These are phyloP conservation scores for Marasmius fiardii DNA, from an alignment of 1,284 basidiomycete species.

Conservation along the genomic window DNA sequence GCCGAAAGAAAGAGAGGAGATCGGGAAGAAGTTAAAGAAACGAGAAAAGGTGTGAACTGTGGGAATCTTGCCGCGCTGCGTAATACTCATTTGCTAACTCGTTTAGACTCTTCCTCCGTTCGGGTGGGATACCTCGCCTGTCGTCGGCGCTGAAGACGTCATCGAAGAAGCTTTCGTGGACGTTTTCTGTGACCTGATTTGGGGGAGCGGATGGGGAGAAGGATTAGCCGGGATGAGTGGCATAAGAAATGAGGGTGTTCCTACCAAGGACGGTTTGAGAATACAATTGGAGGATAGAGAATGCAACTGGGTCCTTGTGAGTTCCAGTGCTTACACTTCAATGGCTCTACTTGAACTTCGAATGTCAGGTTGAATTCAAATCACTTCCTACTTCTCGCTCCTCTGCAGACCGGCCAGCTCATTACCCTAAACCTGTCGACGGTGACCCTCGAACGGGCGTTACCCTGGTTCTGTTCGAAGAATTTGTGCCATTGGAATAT, in stretches of 20 bases:
- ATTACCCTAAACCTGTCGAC: not conserved
- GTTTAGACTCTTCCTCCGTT: constrained; percentile 62
- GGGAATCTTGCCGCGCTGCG: not conserved
- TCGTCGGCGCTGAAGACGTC: constrained; percentile 67
- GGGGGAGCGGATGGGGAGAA: constrained; percentile 80
- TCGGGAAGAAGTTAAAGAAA: constrained; percentile 78
- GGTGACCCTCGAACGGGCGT: constrained; percentile 40
- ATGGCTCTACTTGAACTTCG: not conserved
- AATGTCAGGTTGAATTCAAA: constrained; percentile 76
- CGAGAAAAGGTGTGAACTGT: constrained; percentile 52
- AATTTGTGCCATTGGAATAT: constrained; percentile 85
- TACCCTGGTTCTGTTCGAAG: constrained; percentile 79
- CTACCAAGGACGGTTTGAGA: constrained; percentile 45
- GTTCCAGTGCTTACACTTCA: constrained; percentile 24
- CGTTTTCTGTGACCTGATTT: constrained; percentile 82
- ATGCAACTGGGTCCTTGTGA: constrained; percentile 88
- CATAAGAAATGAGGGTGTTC: constrained; percentile 41
- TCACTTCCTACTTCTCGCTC: constrained; percentile 41
- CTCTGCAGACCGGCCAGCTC: constrained; percentile 16
- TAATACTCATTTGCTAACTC: not conserved
- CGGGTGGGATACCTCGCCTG: constrained; percentile 82
- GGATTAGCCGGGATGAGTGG: constrained; percentile 63
- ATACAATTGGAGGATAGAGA: constrained; percentile 54
- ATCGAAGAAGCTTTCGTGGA: constrained; percentile 87
- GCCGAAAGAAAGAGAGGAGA: constrained; percentile 70